Conservation (phyloP, 805 yeast species). For the Pichia membranifaciens region DNA sequence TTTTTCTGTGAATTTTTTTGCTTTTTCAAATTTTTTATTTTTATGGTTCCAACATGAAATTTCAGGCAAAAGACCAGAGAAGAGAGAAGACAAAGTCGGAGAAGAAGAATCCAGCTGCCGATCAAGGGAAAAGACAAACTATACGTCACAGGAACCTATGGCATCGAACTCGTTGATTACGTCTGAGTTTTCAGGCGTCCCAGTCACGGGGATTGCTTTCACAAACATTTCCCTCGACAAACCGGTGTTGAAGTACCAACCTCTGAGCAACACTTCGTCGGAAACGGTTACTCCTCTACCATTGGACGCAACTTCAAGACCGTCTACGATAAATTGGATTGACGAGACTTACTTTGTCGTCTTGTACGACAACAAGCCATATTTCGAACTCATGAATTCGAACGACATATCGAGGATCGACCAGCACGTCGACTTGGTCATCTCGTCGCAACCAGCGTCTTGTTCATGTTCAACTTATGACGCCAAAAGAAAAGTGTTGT, state of each 20-base stretch:
- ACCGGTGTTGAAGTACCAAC: slow-evolving; percentile 10
- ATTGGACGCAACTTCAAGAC: slow-evolving; percentile 3
- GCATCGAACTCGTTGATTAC: slow-evolving; percentile 5
- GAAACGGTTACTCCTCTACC: slow-evolving; percentile 5
- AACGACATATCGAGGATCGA: slow-evolving; percentile 2
- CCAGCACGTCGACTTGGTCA: slow-evolving; percentile 5
- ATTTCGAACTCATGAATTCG: slow-evolving; percentile 7
- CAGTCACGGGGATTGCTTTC: slow-evolving; percentile 7
- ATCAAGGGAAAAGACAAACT: background rate
- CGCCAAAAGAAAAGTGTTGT: background rate
- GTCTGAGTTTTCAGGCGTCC: slow-evolving; percentile 4
- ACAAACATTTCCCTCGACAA: slow-evolving; percentile 9
- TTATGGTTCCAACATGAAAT: background rate
- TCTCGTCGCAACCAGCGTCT: slow-evolving; percentile 7
- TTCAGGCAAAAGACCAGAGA: background rate
- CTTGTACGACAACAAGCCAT: slow-evolving; percentile 9
- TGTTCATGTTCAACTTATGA: slow-evolving; percentile 8
- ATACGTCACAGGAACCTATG: background rate
- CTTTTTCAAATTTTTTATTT: background rate
- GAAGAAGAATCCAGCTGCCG: background rate
- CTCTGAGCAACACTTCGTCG: slow-evolving; percentile 1
- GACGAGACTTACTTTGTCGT: slow-evolving; percentile 5
- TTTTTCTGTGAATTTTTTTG: background rate
- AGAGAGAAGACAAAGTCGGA: background rate
- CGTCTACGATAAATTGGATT: slow-evolving; percentile 4